Conservation (phyloP, 345 rosid species). For the Salix caprea region DNA sequence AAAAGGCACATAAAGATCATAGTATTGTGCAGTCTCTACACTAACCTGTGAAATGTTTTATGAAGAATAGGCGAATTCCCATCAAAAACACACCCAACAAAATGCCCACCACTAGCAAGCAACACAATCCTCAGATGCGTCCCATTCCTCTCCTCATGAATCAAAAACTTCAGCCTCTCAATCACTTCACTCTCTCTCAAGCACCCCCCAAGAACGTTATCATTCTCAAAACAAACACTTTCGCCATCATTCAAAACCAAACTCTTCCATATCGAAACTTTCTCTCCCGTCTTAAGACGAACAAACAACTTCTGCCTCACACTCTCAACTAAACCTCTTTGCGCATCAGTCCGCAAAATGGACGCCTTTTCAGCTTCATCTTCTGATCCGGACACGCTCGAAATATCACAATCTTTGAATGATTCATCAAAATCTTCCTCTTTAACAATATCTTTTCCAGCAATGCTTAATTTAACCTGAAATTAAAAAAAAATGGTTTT, state of each 20-base stretch:
- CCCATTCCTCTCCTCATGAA: constrained; percentile 40
- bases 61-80: constrained; percentile 68
- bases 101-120: constrained; percentile 92
- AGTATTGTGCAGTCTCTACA: not conserved
- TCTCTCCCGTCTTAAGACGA: constrained; percentile 61
- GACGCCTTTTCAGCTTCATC: constrained; percentile 62
- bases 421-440: constrained; percentile 88
- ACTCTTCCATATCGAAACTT: constrained; percentile 72
- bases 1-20: not conserved
- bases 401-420: constrained; percentile 70
- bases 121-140: constrained; percentile 52
- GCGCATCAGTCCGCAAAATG: constrained; percentile 18
- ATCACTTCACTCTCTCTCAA: constrained; percentile 50
- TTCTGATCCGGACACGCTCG: constrained; percentile 95
- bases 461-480: constrained; percentile 75
- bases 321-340: constrained; percentile 30
- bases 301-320: constrained; percentile 59
- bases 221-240: constrained; percentile 38
- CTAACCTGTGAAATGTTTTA: constrained; percentile 91
- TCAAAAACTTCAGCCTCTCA: constrained; percentile 48
- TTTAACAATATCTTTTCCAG: constrained; percentile 66
- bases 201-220: constrained; percentile 20
- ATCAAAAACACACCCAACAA: constrained; percentile 80
- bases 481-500: not conserved
- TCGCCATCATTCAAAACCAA: constrained; percentile 62